Conservation (phyloP, 805 yeast genomes). For the Torulaspora franciscae region DNA sequence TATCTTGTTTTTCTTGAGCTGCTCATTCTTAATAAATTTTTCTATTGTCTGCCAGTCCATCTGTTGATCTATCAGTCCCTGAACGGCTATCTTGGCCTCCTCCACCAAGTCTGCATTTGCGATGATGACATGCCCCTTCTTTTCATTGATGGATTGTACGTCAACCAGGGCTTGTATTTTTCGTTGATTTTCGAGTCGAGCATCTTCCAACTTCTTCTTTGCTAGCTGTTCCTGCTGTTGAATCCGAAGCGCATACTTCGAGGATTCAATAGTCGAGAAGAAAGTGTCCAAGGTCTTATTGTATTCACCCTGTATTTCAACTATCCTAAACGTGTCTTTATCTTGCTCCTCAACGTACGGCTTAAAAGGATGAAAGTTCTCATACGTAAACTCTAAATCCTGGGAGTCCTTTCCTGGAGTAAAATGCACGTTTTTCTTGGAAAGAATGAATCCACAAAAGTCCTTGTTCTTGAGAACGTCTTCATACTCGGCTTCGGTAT, state of each 20-base stretch:
- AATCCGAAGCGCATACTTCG: constrained; percentile 65
- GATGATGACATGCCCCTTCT: constrained; percentile 70
- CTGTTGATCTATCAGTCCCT: constrained; percentile 64
- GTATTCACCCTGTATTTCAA: constrained; percentile 52
- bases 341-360: constrained; percentile 43
- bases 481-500: constrained; percentile 44
- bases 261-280: constrained; percentile 79
- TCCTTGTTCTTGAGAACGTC: constrained; percentile 36
- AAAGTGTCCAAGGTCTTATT: constrained; percentile 78
- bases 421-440: constrained; percentile 52
- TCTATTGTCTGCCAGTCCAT: constrained; percentile 95
- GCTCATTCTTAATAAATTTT: constrained; percentile 63
- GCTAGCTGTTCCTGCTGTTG: constrained; percentile 78
- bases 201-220: constrained; percentile 64
- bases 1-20: constrained; percentile 54
- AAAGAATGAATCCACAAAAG: constrained; percentile 57
- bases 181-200: constrained; percentile 63
- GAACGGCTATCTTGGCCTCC: constrained; percentile 63
- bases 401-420: constrained; percentile 39
- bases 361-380: constrained; percentile 65
- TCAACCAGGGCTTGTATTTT: constrained; percentile 62
- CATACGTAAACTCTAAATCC: constrained; percentile 48
- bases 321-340: constrained; percentile 34
- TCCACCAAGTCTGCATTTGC: constrained; percentile 66
- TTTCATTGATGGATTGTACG: constrained; percentile 58